phyloP scores from a whole-genome alignment of 441 rosid species.

The Mallotus japonicus region DNA sequence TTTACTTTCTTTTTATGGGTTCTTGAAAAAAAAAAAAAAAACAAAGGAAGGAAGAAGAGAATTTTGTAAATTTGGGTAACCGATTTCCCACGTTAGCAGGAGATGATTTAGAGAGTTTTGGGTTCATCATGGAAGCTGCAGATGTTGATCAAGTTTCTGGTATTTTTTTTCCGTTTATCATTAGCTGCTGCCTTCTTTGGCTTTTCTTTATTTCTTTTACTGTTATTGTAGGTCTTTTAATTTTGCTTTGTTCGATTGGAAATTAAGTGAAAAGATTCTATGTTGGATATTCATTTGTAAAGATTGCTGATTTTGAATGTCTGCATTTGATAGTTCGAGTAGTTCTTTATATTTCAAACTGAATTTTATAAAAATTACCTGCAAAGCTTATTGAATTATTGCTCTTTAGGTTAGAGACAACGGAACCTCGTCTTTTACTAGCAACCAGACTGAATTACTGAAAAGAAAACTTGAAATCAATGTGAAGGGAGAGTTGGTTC shows the following conservation, averaged over 20 bases:
- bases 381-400: not conserved
- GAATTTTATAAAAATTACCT: not conserved
- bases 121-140: conserved; percentile 20
- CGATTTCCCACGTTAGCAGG: conserved; percentile 31
- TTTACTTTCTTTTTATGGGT: too few relatives aligned
- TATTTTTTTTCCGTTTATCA: conserved; percentile 7
- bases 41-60: too few relatives aligned
- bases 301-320: not conserved
- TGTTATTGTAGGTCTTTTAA: not conserved
- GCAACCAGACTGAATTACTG: conserved; percentile 44
- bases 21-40: too few relatives aligned
- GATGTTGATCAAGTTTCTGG: conserved; percentile 21
- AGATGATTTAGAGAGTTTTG: not conserved
- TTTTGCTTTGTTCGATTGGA: not conserved
- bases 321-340: not conserved
- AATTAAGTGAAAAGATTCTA: too few relatives aligned
- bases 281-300: too few relatives aligned
- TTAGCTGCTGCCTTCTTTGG: not conserved
- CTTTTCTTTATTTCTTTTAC: not conserved
- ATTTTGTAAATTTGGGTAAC: conserved; percentile 41
- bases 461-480: conserved; percentile 66
- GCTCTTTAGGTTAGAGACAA: conserved; percentile 40
- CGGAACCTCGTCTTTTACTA: conserved; percentile 29
- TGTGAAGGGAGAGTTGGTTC: conserved; percentile 52
- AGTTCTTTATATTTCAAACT: not conserved